A percentile compares a stretch with the other conserved stretches of the same genome.
Evolutionary conservation across 1,284 basidiomycete species (phyloP).

Genomic region (Sanghuangporus weigelae): DNA sequence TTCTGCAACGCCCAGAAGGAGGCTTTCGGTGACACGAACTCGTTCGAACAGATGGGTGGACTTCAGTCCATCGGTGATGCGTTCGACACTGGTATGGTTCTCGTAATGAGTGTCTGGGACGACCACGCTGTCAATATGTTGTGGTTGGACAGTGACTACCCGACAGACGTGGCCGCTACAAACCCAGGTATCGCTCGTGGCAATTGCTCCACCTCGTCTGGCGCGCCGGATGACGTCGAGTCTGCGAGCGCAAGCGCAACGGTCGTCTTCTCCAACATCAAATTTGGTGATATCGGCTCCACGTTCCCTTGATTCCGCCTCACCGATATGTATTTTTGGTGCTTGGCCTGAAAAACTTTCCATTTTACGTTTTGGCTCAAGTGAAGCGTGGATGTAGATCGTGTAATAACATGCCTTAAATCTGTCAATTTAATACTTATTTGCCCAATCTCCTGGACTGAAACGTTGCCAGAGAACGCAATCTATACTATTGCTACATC

Average conservation of each 20-base stretch:
- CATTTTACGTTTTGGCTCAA: neutral
- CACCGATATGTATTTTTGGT: neutral
- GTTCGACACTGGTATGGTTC: constrained; percentile 24
- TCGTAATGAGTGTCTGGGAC: constrained; percentile 29
- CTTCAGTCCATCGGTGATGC: constrained; percentile 23
- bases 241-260: constrained; percentile 7
- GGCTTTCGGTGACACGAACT: constrained; percentile 32
- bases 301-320: constrained; percentile 29
- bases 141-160: constrained; percentile 37
- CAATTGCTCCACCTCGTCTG: constrained; percentile 32
- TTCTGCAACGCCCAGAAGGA: constrained; percentile 37
- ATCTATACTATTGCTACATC: neutral
- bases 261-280: constrained; percentile 49
- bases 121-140: constrained; percentile 35
- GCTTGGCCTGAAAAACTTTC: neutral
- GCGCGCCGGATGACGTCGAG: constrained; percentile 30
- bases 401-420: neutral
- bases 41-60: constrained; percentile 31
- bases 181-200: constrained; percentile 34
- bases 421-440: neutral
- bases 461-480: neutral
- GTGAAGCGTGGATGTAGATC: neutral
- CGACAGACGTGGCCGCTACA: constrained; percentile 26
- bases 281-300: constrained; percentile 46
- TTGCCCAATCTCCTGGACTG: neutral